A percentile compares a stretch with the other conserved stretches of the same genome.
phyloP scores from a whole-genome alignment of 2,329 filamentous ascomycete species.

The Cercospora zeina region DNA sequence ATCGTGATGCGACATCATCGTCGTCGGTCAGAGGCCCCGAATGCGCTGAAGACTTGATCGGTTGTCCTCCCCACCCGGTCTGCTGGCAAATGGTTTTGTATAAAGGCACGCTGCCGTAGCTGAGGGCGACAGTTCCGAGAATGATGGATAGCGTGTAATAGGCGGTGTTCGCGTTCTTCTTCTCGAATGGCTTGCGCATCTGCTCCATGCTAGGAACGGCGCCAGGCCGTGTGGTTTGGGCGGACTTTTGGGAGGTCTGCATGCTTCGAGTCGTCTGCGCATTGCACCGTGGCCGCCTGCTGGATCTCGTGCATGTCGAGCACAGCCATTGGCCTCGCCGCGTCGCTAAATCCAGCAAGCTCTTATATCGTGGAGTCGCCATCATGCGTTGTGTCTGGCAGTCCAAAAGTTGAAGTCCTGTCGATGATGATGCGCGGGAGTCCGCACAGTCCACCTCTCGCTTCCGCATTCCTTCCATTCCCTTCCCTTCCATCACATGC shows the following conservation, averaged over 20 bases:
- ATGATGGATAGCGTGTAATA: constrained; percentile 76
- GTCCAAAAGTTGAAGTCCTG: constrained; percentile 2
- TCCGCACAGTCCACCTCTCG: constrained; percentile 4
- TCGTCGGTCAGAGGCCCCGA: constrained; percentile 70
- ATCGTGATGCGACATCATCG: constrained; percentile 59
- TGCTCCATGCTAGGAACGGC: constrained; percentile 61
- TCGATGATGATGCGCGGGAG: constrained; percentile 9
- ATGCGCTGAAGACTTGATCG: constrained; percentile 76
- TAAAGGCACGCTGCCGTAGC: constrained; percentile 80
- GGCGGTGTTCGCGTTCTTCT: constrained; percentile 68
- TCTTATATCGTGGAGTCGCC: constrained; percentile 37
- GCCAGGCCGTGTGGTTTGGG: constrained; percentile 24
- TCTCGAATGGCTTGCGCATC: constrained; percentile 63
- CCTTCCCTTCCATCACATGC: neutral
- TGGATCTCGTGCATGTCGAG: constrained; percentile 24
- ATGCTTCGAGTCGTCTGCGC: constrained; percentile 36
- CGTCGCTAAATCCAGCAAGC: constrained; percentile 34
- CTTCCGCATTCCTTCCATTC: neutral
- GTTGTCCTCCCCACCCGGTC: constrained; percentile 89
- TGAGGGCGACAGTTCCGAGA: constrained; percentile 74
- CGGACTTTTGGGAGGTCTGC: constrained; percentile 32
- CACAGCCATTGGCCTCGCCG: constrained; percentile 31
- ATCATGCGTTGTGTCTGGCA: constrained; percentile 22
- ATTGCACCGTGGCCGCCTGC: constrained; percentile 19
- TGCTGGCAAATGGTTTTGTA: constrained; percentile 91